A percentile compares a stretch with the other conserved stretches of the same genome.
These are phyloP conservation scores for Bolboschoenoplectus hybrid DNA, from an alignment of 202 grass and related monocot genomes.

Conservation along the genomic window DNA sequence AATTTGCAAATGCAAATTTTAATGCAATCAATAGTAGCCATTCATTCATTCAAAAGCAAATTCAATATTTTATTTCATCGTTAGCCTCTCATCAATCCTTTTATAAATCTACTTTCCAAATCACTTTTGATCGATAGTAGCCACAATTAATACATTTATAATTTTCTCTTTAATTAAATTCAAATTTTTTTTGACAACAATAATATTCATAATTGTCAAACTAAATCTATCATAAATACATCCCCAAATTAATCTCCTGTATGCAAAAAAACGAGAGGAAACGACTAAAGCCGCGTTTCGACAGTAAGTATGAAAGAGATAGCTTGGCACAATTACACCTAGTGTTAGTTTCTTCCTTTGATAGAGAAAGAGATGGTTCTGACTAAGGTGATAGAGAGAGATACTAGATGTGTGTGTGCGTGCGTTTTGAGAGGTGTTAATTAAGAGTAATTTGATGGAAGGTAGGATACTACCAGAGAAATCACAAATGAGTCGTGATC, in stretches of 20 bases:
- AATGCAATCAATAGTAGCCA: no score
- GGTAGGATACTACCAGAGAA: neutral
- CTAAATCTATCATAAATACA: neutral
- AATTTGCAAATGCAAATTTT: no score
- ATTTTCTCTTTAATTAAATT: no score
- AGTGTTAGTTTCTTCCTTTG: neutral
- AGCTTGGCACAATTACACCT: neutral
- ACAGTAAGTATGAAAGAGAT: slow-evolving; percentile 15
- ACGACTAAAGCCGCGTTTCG: neutral
- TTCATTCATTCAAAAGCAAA: no score
- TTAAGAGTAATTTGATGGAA: neutral
- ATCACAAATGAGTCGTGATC: neutral
- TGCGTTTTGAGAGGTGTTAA: neutral
- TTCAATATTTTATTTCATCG: no score
- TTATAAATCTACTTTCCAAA: neutral
- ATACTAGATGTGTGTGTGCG: neutral
- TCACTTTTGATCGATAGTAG: neutral
- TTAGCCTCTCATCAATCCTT: no score
- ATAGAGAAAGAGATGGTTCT: slow-evolving; percentile 29
- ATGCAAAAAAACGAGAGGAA: neutral
- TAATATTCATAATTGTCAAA: neutral
- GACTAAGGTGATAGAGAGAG: neutral
- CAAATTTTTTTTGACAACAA: no score
- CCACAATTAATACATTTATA: no score
- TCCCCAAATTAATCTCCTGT: neutral